These are phyloP conservation scores for Porphyridium purpureum DNA, from an alignment of 23 red algal genomes.

Conservation along the genomic window DNA sequence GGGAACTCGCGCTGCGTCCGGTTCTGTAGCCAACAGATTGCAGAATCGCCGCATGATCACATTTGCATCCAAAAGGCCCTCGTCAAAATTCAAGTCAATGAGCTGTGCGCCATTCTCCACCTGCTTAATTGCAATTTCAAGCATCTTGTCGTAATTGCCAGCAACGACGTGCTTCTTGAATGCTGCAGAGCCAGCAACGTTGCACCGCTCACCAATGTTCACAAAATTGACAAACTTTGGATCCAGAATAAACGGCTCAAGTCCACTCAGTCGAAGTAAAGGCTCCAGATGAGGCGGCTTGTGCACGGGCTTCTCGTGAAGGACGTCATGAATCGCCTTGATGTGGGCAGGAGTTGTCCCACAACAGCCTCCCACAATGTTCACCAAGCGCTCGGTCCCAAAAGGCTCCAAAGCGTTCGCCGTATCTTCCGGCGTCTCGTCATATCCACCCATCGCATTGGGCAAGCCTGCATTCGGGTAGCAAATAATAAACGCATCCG, in stretches of 20 bases:
- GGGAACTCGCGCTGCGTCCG: constrained; percentile 53
- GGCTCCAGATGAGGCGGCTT: too few species aligned
- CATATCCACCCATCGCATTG: constrained; percentile 72
- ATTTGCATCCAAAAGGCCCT: constrained; percentile 54
- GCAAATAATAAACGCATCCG: constrained; percentile 56
- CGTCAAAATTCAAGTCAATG: constrained; percentile 70
- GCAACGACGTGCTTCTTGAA: constrained; percentile 70
- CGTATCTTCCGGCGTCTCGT: constrained; percentile 49
- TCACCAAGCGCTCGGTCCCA: constrained; percentile 23
- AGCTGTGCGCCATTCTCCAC: constrained; percentile 66
- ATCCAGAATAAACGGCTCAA: constrained; percentile 55
- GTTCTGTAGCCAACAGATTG: constrained; percentile 60
- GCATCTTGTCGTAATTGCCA: constrained; percentile 70
- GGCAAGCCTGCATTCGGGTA: constrained; percentile 69
- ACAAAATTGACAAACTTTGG: constrained; percentile 52
- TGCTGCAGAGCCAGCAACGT: constrained; percentile 39
- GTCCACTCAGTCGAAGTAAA: constrained; percentile 35
- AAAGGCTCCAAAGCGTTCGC: constrained; percentile 18
- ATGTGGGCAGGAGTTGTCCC: constrained; percentile 50
- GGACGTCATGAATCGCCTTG: constrained; percentile 20
- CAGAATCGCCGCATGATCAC: constrained; percentile 53
- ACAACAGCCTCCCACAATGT: constrained; percentile 67
- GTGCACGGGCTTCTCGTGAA: too few species aligned
- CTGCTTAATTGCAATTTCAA: constrained; percentile 64
- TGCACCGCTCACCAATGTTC: constrained; percentile 68